These are phyloP conservation scores for Wickerhamomyces ciferrii DNA, from an alignment of 805 yeast genomes.

Conservation along the genomic window DNA sequence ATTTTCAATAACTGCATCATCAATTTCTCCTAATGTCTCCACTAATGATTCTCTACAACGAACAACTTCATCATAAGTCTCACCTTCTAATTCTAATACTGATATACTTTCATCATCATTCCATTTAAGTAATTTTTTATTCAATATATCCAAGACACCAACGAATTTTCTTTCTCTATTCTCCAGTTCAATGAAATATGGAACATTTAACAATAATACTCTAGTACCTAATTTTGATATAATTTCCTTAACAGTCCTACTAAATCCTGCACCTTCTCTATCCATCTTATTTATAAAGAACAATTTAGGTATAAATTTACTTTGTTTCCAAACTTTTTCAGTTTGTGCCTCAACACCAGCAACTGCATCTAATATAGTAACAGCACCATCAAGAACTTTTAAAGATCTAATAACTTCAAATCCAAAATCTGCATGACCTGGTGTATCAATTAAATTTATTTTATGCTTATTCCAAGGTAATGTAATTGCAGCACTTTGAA, in stretches of 20 bases:
- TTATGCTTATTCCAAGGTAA: conserved; percentile 76
- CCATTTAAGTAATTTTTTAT: conserved; percentile 51
- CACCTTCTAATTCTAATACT: conserved; percentile 37
- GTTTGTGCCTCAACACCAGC: conserved; percentile 99
- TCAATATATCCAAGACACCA: conserved; percentile 75
- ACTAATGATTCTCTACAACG: conserved; percentile 69
- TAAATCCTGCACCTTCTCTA: conserved; percentile 90
- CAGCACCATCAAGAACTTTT: conserved; percentile 91
- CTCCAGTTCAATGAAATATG: conserved; percentile 52
- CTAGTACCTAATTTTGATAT: conserved; percentile 70
- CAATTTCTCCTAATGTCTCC: conserved; percentile 79
- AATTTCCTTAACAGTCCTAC: conserved; percentile 83
- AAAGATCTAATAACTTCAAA: conserved; percentile 90
- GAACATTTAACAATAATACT: conserved; percentile 72
- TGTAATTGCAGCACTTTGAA: conserved; percentile 93
- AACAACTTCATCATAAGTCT: conserved; percentile 40
- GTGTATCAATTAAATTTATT: conserved; percentile 91
- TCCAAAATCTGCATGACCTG: conserved; percentile 97
- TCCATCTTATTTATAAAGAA: conserved; percentile 94
- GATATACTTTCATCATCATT: conserved; percentile 42
- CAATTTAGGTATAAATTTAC: conserved; percentile 69
- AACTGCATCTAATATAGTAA: conserved; percentile 88
- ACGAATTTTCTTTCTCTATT: conserved; percentile 36
- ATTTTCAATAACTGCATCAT: conserved; percentile 71
- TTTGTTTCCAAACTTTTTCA: conserved; percentile 94